Evolutionary conservation across 176 grass and related monocot genomes (phyloP), one percentile per base, ranked within the genome.

Genomic region (Oryza nivara): DNA sequence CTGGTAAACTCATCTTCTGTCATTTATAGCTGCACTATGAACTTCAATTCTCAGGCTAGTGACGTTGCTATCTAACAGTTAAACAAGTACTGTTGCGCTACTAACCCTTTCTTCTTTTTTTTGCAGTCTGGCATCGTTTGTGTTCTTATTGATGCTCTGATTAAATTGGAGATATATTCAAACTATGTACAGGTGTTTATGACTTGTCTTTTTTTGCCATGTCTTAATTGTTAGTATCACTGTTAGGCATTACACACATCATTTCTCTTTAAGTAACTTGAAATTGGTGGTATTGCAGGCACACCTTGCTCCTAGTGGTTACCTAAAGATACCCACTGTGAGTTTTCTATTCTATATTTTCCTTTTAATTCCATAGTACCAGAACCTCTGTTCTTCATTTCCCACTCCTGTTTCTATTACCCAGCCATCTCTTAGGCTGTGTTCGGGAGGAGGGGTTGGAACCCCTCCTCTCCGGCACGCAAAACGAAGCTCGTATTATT

Each of bases 251-350:
- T 22, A 32, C 40, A 32, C 40, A 56, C 45, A 76, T 15, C 40
- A 63, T 64, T 68, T 84, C 71, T 58, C 19, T 47, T 12, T 75
- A 28, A 65, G 44, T 92, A 45, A 92, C 82, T 75, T 77, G 41
- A 60, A 48, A 72, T 66, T 83, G 36, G 35, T 90, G 68, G 91
- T 88, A 80, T 89, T 77, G 47, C 95, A 97, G 95, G 84, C 84
- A 58, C 95, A 97, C 74, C 90, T 97, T 74, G 95, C 95, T 11
- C 95, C 95, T 82, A 94, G 88, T 43, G 95, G 95, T 45, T 94
- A 97, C 90, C 67, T 97, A 77, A 97, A 97, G 82, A 97, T 97
- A 64, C 90, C 95, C 78, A 97, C 92, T 46, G 95, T 97, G 76
- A 89, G 95, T 89, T 51, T 65, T 73, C 47, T 85, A 49, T 73